Conservation (phyloP, 306 rosid species). For the Sechiopsis laciniata region DNA sequence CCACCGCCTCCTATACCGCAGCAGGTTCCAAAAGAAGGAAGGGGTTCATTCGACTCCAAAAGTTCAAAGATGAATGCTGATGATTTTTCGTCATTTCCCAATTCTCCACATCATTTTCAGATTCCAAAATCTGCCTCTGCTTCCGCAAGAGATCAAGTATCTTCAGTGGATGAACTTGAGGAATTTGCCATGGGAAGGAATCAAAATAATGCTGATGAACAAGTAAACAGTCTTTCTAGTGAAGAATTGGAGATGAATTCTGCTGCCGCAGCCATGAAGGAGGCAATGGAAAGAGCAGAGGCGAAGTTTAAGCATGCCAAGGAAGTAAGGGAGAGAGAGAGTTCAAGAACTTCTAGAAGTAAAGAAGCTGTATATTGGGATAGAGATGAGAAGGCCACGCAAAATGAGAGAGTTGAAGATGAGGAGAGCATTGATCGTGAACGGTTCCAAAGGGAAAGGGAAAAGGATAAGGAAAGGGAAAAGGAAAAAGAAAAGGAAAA, state of each 20-base stretch:
- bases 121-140: constrained; percentile 49
- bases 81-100: constrained; percentile 52
- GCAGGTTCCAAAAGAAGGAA: constrained; percentile 48
- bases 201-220: constrained; percentile 47
- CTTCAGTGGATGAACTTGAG: constrained; percentile 66
- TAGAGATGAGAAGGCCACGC: constrained; percentile 52
- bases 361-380: constrained; percentile 59
- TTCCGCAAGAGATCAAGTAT: constrained; percentile 35
- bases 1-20: constrained; percentile 97
- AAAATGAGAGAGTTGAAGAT: constrained; percentile 47
- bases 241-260: constrained; percentile 84
- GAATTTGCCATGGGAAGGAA: constrained; percentile 61
- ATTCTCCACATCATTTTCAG: constrained; percentile 46
- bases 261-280: constrained; percentile 98
- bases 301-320: constrained; percentile 87
- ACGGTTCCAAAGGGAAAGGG: constrained; percentile 55
- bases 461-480: constrained; percentile 50
- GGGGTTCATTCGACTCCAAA: constrained; percentile 37
- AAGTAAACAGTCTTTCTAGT: constrained; percentile 48
- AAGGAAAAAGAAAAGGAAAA: too few relatives aligned
- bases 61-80: constrained; percentile 53
- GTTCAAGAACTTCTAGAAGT: constrained; percentile 59
- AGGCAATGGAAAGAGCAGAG: constrained; percentile 96
- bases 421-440: constrained; percentile 63
- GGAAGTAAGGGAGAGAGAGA: constrained; percentile 87